Conservation (phyloP, 495 filamentous ascomycete genomes). For the Ramalina peruviana region DNA sequence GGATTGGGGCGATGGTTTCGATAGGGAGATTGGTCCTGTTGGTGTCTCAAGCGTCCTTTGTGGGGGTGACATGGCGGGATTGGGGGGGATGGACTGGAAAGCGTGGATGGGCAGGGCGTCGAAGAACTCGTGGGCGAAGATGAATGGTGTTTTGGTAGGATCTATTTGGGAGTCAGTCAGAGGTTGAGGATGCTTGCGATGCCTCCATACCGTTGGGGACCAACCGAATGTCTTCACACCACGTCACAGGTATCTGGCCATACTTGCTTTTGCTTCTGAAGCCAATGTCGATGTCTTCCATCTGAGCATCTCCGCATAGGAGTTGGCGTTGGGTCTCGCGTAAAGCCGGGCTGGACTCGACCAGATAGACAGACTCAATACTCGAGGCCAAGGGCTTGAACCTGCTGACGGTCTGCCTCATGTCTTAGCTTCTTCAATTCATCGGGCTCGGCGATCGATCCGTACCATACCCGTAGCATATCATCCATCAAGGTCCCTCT, state of each 20-base stretch:
- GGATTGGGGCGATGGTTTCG: slow-evolving; percentile 30
- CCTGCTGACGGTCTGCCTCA: slow-evolving; percentile 59
- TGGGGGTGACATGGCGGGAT: slow-evolving; percentile 26
- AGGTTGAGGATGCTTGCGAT: not conserved
- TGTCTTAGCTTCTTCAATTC: not conserved
- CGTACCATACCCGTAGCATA: slow-evolving; percentile 57
- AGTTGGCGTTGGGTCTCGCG: slow-evolving; percentile 62
- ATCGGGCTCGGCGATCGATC: not conserved
- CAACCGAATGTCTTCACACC: slow-evolving; percentile 79
- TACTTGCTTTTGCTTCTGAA: slow-evolving; percentile 66
- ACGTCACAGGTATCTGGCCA: slow-evolving; percentile 55
- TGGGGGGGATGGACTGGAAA: slow-evolving; percentile 58
- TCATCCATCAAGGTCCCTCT: slow-evolving; percentile 96
- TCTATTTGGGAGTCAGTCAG: slow-evolving; percentile 17
- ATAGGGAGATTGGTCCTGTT: slow-evolving; percentile 29
- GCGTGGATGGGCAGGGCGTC: slow-evolving; percentile 97
- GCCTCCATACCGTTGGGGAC: slow-evolving; percentile 52
- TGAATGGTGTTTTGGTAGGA: slow-evolving; percentile 65
- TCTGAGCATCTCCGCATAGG: slow-evolving; percentile 60
- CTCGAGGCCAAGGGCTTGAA: slow-evolving; percentile 66
- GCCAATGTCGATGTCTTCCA: slow-evolving; percentile 62
- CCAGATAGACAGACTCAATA: slow-evolving; percentile 75
- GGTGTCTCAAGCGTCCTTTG: slow-evolving; percentile 31
- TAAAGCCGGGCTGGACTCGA: slow-evolving; percentile 73
- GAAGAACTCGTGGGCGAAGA: slow-evolving; percentile 96